These are phyloP conservation scores for Rutstroemia sp. DNA, from an alignment of 2,329 filamentous ascomycete genomes.

Conservation along the genomic window DNA sequence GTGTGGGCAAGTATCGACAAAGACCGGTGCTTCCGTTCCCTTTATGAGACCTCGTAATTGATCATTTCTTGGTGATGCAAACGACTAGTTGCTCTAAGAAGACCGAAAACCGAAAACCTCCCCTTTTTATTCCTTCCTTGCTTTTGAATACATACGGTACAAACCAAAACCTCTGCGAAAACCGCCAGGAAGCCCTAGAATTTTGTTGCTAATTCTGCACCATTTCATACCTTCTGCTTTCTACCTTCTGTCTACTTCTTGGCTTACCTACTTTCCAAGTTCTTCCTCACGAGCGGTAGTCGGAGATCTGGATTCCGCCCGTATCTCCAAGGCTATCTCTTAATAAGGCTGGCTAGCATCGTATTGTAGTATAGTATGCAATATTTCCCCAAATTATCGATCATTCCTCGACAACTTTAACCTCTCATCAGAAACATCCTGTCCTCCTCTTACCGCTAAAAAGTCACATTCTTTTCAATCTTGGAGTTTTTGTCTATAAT, in stretches of 20 bases:
- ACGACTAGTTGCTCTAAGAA: background rate
- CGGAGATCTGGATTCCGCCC: background rate
- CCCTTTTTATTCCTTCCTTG: background rate
- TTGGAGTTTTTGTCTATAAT: background rate
- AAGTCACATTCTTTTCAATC: constrained; percentile 2
- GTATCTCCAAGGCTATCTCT: background rate
- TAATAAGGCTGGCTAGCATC: no score
- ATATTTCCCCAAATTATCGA: background rate
- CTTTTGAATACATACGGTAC: background rate
- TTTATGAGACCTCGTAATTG: constrained; percentile 5
- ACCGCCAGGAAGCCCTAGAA: no score
- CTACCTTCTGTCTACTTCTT: background rate
- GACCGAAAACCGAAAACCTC: background rate
- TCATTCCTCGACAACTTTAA: constrained; percentile 7
- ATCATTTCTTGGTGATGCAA: constrained; percentile 5
- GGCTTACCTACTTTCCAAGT: background rate
- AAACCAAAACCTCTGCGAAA: background rate
- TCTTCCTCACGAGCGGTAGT: background rate
- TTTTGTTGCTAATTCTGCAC: no score
- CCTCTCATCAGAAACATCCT: background rate
- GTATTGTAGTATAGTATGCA: background rate
- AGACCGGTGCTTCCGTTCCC: background rate
- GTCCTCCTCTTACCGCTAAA: background rate
- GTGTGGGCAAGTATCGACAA: no score
- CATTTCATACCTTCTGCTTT: background rate